Base-by-base conservation (phyloP, 768 basidiomycete species). In the Mrakia blollopis region DNA sequence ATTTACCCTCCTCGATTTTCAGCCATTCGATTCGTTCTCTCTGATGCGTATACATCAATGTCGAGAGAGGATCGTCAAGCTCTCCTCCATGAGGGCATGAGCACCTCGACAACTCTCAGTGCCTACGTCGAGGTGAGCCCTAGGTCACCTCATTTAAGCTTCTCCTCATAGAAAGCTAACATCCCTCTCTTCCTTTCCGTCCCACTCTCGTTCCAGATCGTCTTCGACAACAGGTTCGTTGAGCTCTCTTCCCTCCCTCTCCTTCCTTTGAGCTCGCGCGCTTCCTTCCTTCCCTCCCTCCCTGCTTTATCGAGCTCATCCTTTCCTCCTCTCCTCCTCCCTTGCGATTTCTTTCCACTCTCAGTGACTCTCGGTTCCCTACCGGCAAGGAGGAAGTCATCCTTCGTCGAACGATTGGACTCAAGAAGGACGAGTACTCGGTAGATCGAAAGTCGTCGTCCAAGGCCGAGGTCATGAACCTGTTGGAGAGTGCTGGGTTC, bases 381-480 rank as follows among this genome's bases (percentile, higher is more conserved):
- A 98, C 94, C 25, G 91, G 91, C 18, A 89, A 91, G 72, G 90
- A 92, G 1, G 93, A 94, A 79, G 88, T 97, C 62, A 89, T 92
- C 41, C 87, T 99, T 6, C 89, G 97, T 18, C 88, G 97, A 41
- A 98, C 97, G 2, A 98, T 99, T 75, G 97, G 97, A 70, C 83
- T 94, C 61, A 98, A 99, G 87, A 99, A 98, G 85, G 97, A 98
- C 82, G 97, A 98, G 85, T 99, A 98, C 85, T 92, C 92, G 79
- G 86, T 98, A 39, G 96, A 99, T 84, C 91, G 91, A 86, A 98
- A 98, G 86, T 93, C 91, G 79, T 91, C 92, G 0, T 92, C 89
- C 83, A 97, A 97, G 83, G 96, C 94, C 4, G 97, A 99, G 81
- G 93, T 99, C 28, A 96, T 97, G 93, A 95, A 93, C 81, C 86